phyloP scores from a whole-genome alignment of 2,329 filamentous ascomycete species.

The Talaromyces albobiverticillius region DNA sequence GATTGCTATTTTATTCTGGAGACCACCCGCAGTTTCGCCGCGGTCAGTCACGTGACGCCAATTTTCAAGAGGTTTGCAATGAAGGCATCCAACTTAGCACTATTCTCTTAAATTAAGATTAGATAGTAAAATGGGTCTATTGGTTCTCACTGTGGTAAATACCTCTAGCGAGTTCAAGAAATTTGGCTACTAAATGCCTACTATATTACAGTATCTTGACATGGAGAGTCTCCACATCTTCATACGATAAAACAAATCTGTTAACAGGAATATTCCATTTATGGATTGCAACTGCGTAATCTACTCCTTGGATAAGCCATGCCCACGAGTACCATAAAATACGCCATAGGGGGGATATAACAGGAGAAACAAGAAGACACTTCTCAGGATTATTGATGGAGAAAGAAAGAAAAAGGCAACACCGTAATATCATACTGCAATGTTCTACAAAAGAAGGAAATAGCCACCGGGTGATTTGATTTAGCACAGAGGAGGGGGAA shows the following conservation, averaged over 20 bases:
- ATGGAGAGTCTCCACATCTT: too few species aligned
- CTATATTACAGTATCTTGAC: too few species aligned
- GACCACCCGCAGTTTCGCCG: too few species aligned
- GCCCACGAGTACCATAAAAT: constrained; percentile 7
- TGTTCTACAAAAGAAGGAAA: constrained; percentile 16
- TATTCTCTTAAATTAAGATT: too few species aligned
- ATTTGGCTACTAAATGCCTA: too few species aligned
- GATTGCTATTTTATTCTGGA: not conserved
- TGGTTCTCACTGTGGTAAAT: too few species aligned
- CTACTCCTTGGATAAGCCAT: constrained; percentile 8
- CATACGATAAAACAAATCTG: not conserved
- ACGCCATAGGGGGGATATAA: constrained; percentile 10
- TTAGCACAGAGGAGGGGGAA: not conserved
- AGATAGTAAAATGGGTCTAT: too few species aligned
- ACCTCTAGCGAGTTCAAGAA: too few species aligned
- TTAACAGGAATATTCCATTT: too few species aligned
- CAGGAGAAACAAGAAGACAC: not conserved
- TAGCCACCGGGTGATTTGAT: not conserved
- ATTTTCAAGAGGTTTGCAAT: too few species aligned
- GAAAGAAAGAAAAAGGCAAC: not conserved
- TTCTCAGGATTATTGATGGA: not conserved
- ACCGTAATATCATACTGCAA: constrained; percentile 9
- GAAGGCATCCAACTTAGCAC: too few species aligned
- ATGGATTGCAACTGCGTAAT: constrained; percentile 9
- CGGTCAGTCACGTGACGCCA: not conserved